Evolutionary conservation across 2,329 filamentous ascomycete species (phyloP), one percentile per base, ranked within the genome.

Genomic region (Penicillium paneum): DNA sequence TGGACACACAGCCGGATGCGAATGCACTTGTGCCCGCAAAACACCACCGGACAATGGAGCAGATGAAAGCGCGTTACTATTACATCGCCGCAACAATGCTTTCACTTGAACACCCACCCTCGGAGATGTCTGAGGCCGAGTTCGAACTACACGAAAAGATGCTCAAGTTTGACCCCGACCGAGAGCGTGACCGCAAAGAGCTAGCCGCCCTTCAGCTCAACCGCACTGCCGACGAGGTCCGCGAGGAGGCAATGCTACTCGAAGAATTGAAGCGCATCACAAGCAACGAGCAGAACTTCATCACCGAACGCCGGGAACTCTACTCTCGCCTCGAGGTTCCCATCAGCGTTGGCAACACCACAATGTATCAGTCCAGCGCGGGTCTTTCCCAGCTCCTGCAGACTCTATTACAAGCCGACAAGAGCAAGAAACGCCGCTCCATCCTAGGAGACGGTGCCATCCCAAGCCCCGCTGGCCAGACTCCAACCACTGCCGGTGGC

Each of bases 251-350:
- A 64, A 88, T 90, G 32, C 78, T 99, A 3, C 81, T 99, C 17
- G 82, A 93, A 55, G 94, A 99, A 70, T 84, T 99, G 52, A 91
- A 95, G 67, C 88, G 94, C 55, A 97, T 99, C 62, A 84, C 96
- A 67, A 87, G 89, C 59, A 86, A 91, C 56, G 90, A 92, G 60
- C 89, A 94, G 63, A 86, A 85, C 54, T 88, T 97, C 68, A 90
- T 95, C 69, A 87, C 90, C 62, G 91, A 97, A 69, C 88, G 94
- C 51, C 85, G 87, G 63, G 92, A 96, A 70, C 83, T 96, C 41
- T 96, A 93, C 75, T 84, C 85, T 59, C 84, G 93, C 49, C 85
- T 99, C 11, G 93, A 97, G 67, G 90, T 91, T 59, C 92, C 92
- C 71, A 81, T 64, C 78, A 89, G 77, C 73, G 87, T 76, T 46